Evolutionary conservation across 2,329 filamentous ascomycete species (phyloP), one percentile per base, ranked within the genome.

Genomic region (Cercospora zeina): DNA sequence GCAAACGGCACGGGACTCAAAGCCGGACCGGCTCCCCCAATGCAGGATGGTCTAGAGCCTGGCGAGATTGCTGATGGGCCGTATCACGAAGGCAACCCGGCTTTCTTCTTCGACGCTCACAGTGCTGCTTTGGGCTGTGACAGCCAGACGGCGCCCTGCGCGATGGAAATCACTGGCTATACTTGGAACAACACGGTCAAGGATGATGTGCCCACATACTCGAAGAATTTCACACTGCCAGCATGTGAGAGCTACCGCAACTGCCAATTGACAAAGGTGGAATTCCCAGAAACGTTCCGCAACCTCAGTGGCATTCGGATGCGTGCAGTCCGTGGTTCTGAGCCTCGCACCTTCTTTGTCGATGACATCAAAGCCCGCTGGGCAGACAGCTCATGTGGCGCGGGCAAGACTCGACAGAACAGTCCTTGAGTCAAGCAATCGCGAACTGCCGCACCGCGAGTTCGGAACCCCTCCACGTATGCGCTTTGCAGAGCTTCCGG

Each of bases 321-420:
- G 66, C 77, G 79, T 51, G 81, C 81, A 10, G 78, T 75, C 58
- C 78, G 76, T 39, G 68, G 69, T 33, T 59, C 65, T 30, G 64
- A 72, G 65, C 68, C 72, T 54, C 72, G 71, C 4, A 72, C 77
- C 68, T 80, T 77, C 67, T 80, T 82, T 73, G 73, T 82, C 73
- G 82, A 83, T 65, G 76, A 80, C 61, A 68, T 83, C 60, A 65
- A 75, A 50, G 69, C 82, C 69, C 77, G 74, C 45, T 84, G 82
- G 82, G 76, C 73, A 60, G 79, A 83, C 72, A 79, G 79, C 63
- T 79, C 73, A 42, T 83, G 81, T 65, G 75, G 72, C 36, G 81
- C 82, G 57, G 81, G 87, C 82, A 70, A 89, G 89, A 0, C 89
- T 88, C 49, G 93, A 34, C 58, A 65, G 58, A 51, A 54, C 31